A percentile compares a stretch with the other conserved stretches of the same genome.
Evolutionary conservation across 2,329 filamentous ascomycete genomes (phyloP).

Genomic region (Akanthomyces uredinophilus): DNA sequence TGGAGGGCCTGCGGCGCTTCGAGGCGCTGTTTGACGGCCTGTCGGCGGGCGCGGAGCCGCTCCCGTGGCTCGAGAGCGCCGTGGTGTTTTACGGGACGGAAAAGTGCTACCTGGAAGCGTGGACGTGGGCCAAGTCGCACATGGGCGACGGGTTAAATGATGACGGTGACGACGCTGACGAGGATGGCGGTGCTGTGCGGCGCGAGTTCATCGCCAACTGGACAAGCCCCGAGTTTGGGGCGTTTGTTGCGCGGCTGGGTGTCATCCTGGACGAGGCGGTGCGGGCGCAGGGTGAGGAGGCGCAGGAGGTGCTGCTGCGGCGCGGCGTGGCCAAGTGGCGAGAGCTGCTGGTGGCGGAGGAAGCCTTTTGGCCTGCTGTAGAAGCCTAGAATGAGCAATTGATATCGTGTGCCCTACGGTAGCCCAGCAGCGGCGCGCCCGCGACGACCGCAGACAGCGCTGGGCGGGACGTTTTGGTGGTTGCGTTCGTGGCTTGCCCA

Average conservation of each 20-base stretch:
- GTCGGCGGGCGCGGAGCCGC: constrained; percentile 33
- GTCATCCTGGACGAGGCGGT: constrained; percentile 51
- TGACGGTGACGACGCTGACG: constrained; percentile 7
- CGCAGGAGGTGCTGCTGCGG: constrained; percentile 28
- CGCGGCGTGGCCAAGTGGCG: constrained; percentile 41
- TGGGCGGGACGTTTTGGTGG: too few species aligned
- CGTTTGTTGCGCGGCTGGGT: constrained; percentile 53
- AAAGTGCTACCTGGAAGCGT: constrained; percentile 55
- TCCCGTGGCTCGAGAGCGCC: constrained; percentile 59
- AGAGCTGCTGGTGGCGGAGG: constrained; percentile 51
- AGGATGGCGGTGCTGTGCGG: constrained; percentile 59
- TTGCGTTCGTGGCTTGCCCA: too few species aligned
- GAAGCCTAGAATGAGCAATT: constrained; percentile 4
- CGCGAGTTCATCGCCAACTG: constrained; percentile 64
- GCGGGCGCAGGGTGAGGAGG: constrained; percentile 30
- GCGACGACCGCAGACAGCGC: too few species aligned
- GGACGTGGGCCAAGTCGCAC: constrained; percentile 46
- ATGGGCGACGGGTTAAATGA: constrained; percentile 20
- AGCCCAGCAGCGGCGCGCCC: too few species aligned
- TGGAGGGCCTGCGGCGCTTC: constrained; percentile 35
- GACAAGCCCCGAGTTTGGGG: constrained; percentile 56
- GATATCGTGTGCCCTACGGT: too few species aligned
- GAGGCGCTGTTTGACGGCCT: constrained; percentile 49
- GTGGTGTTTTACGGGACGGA: constrained; percentile 77
- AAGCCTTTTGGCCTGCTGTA: constrained; percentile 52